Base-by-base conservation (phyloP, 2,329 filamentous ascomycete species). In the Talaromyces pinophilus region DNA sequence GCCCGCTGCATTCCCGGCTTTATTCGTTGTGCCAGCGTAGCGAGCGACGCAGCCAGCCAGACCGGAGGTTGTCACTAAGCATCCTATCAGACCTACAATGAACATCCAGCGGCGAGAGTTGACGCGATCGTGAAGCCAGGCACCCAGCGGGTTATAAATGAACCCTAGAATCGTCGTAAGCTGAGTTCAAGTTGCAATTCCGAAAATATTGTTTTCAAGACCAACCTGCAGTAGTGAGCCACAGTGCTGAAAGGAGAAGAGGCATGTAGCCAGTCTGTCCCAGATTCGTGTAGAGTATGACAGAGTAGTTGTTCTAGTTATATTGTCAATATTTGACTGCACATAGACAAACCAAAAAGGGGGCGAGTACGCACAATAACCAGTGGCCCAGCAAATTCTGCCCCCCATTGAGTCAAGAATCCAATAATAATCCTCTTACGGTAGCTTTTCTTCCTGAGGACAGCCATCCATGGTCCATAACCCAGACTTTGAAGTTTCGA, bases 381-480 rank as follows among this genome's bases (percentile, higher is more conserved):
- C 0, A 85, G 75, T 11, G 82, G 82, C 0, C 83, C 83, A n/a
- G 79, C 82, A 70, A 84, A 85, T 63, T 85, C 82, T 1, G 83
- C 82, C 25, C 82, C 83, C 82, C 82, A 85, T 69, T 84, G 83
- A 0, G 82, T 85, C 42, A 85, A 72, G 67, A 85, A 85, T 0
- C 82, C 82, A 50, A 85, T 82, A 1, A 79, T 75, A 81, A 85
- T 83, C 0, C 83, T 76, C 74, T 83, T 85, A 19, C 83, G 75
- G 67, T 84, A 83, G 8, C 81, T 82, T 66, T 77, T 78, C 71
- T 82, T 83, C 70, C 78, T 80, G 25, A 82, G n/a, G 0, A 83
- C 76, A 0, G 82, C 82, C 44, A 72, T 79, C 81, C 81, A 83
- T 0, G 80, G 77, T 0, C 71, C 79, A n/a, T 76, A 73, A 0